Evolutionary conservation across 208 protist species (phyloP), one percentile per base, ranked within the genome.

Genomic region (Leptomonas pyrrhocoris): DNA sequence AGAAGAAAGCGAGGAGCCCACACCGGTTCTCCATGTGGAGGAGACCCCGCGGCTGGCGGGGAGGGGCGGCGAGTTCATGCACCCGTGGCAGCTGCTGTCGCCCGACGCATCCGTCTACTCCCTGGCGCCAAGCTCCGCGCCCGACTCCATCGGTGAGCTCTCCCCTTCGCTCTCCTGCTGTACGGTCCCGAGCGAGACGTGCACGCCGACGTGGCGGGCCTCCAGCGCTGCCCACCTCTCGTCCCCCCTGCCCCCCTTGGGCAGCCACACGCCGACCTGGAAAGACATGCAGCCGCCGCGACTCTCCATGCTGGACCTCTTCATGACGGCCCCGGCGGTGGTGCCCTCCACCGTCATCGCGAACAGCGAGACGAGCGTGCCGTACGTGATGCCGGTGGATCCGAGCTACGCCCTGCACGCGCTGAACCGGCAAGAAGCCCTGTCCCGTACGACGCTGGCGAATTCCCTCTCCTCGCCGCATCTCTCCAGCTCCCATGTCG

Each of bases 141-240:
- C 72, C 49, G 62, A 57, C n/a, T 75, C 77, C 27, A 31, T 82
- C 40, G 73, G 73, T 48, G 56, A 72, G 43, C 45, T 73, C 51
- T 76, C 71, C 1, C 71, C 71, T 18, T 70, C 55, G 25, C 66
- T 65, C 38, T 76, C 71, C 11, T 59, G 48, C 23, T 65, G 63
- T 45, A 53, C 58, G 16, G 53, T 64, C 27, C 58, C 58, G 28
- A 64, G 58, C 58, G 58, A 40, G 58, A 28, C 58, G 0, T 64
- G 43, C 45, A 64, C 58, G 25, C 58, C 58, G 45, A 70, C 60
- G 38, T 70, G 61, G 42, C 45, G 54, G 18, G 42, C 45, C 45
- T 59, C 23, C 49, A 60, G 15, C 25, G 34, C 34, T 28, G 49
- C 42, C 0, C 25, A 54, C 31, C 50, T 42, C 25, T 8, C 25